Evolutionary conservation across 2,329 filamentous ascomycete species (phyloP).

Genomic region (Neofusicoccum umdonicola): DNA sequence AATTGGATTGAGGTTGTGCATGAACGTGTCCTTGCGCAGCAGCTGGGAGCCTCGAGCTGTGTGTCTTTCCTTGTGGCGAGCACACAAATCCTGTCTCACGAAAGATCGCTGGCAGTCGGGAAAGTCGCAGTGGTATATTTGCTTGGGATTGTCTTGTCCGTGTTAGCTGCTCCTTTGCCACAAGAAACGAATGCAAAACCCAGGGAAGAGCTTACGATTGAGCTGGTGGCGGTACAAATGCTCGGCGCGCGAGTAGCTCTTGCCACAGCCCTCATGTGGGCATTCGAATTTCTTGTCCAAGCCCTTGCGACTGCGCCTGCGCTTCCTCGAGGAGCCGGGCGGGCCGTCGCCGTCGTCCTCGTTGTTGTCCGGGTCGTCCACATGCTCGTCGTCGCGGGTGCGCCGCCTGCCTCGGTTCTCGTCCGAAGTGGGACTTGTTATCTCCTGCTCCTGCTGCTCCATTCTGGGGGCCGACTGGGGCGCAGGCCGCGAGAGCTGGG

Average conservation of each 20-base stretch:
- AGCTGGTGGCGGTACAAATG: slow-evolving; percentile 95
- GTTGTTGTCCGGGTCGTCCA: slow-evolving; percentile 27
- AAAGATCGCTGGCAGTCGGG: slow-evolving; percentile 87
- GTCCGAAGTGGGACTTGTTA: slow-evolving; percentile 14
- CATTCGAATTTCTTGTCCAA: slow-evolving; percentile 72
- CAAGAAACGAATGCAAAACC: not conserved
- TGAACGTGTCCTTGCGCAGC: slow-evolving; percentile 66
- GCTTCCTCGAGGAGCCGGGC: slow-evolving; percentile 47
- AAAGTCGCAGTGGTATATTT: slow-evolving; percentile 91
- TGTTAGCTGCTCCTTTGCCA: slow-evolving; percentile 18
- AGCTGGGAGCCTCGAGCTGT: slow-evolving; percentile 68
- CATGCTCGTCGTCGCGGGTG: slow-evolving; percentile 33
- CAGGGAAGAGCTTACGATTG: slow-evolving; percentile 69
- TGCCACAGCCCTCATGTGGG: slow-evolving; percentile 81
- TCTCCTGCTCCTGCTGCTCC: slow-evolving; percentile 13
- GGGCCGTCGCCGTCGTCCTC: slow-evolving; percentile 23
- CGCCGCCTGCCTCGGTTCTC: slow-evolving; percentile 34
- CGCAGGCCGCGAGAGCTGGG: slow-evolving; percentile 3
- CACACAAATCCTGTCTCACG: slow-evolving; percentile 88
- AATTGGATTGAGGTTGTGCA: slow-evolving; percentile 50
- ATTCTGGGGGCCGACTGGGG: not conserved
- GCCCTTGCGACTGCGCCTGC: slow-evolving; percentile 71
- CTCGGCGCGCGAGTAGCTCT: slow-evolving; percentile 94
- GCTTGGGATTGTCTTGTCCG: slow-evolving; percentile 76
- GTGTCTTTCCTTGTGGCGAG: slow-evolving; percentile 56